Conservation (phyloP, 257 asterid genomes). For the Solanum virginianum region DNA sequence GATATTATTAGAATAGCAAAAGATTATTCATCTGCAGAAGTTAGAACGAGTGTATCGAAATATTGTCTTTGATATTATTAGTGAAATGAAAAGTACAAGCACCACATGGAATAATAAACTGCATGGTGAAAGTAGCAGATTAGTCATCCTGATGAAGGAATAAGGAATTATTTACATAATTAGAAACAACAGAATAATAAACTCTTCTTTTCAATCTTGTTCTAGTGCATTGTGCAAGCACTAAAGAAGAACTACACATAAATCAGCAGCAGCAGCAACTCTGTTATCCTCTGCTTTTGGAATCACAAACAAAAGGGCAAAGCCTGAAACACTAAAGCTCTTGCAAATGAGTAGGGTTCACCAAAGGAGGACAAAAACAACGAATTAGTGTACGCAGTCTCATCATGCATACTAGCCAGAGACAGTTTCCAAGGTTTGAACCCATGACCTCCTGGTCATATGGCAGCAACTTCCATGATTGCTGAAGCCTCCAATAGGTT, state of each 20-base stretch:
- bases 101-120: background rate
- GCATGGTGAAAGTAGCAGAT: background rate
- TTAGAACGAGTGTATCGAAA: background rate
- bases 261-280: background rate
- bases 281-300: background rate
- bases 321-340: too few relatives aligned
- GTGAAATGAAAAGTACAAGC: background rate
- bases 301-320: too few relatives aligned
- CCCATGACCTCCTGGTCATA: too few relatives aligned
- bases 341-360: too few relatives aligned
- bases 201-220: background rate
- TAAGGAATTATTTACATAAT: constrained; percentile 21
- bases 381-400: too few relatives aligned
- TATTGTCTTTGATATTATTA: constrained; percentile 2
- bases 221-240: background rate
- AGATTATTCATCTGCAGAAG: too few relatives aligned
- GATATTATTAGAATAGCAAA: background rate
- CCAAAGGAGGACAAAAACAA: too few relatives aligned
- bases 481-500: constrained; percentile 25
- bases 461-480: too few relatives aligned
- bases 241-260: background rate
- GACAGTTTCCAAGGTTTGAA: too few relatives aligned
- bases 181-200: constrained; percentile 9
- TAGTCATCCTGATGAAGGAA: background rate
- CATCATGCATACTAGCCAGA: too few relatives aligned